phyloP scores from a whole-genome alignment of 2,329 filamentous ascomycete genomes.

The Tolypocladium album region DNA sequence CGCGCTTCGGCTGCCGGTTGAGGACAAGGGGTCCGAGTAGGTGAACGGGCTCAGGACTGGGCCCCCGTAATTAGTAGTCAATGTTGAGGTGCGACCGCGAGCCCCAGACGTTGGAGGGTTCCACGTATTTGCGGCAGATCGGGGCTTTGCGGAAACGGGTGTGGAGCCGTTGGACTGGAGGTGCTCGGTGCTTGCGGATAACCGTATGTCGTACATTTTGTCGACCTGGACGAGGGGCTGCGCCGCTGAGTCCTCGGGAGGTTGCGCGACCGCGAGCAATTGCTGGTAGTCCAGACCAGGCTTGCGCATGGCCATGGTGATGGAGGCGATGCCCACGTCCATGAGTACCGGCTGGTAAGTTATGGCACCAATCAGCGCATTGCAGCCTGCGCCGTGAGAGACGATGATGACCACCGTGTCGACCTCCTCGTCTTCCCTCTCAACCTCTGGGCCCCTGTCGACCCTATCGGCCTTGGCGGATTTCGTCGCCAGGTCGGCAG shows the following conservation, averaged over 20 bases:
- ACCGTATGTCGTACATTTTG: conserved; percentile 60
- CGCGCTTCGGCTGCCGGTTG: conserved; percentile 29
- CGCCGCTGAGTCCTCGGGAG: conserved; percentile 9
- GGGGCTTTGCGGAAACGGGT: conserved; percentile 20
- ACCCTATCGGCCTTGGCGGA: conserved; percentile 13
- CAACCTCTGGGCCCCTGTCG: conserved; percentile 17
- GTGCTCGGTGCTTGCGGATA: conserved; percentile 68
- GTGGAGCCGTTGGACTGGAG: conserved; percentile 36
- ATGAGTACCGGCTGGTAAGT: conserved; percentile 85
- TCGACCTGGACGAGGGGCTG: conserved; percentile 34
- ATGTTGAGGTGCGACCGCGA: conserved; percentile 25
- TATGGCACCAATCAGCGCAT: conserved; percentile 85
- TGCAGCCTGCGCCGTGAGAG: conserved; percentile 92
- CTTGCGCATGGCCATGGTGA: conserved; percentile 75
- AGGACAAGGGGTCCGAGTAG: conserved; percentile 30
- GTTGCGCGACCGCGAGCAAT: conserved; percentile 17
- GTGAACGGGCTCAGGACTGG: conserved; percentile 23
- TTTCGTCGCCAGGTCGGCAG: conserved; percentile 40
- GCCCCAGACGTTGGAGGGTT: conserved; percentile 9
- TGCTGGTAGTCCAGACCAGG: conserved; percentile 27
- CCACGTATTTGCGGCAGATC: conserved; percentile 20
- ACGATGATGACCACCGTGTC: conserved; percentile 80
- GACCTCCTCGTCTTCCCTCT: conserved; percentile 46
- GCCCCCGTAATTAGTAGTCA: conserved; percentile 8
- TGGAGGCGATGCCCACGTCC: conserved; percentile 79